Evolutionary conservation across 2,329 filamentous ascomycete genomes (phyloP).

Genomic region (Cercospora zeina): DNA sequence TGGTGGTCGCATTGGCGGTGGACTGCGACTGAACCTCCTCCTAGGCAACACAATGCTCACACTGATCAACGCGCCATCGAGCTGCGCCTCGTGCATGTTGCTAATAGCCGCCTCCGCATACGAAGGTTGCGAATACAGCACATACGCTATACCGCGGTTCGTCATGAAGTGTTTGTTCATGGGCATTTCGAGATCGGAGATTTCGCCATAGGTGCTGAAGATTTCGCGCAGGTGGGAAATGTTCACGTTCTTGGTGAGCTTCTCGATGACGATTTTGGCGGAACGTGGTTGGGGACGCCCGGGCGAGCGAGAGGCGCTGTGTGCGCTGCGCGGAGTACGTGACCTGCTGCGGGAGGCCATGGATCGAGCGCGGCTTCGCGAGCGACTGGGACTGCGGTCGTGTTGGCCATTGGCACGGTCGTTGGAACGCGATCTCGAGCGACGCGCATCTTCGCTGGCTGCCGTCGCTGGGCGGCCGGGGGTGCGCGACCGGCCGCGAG

Average conservation of each 20-base stretch:
- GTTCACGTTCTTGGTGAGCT: slow-evolving; percentile 91
- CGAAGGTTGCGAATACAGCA: slow-evolving; percentile 73
- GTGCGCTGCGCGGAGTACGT: slow-evolving; percentile 16
- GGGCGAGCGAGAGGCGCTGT: slow-evolving; percentile 24
- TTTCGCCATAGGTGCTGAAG: slow-evolving; percentile 82
- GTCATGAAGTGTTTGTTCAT: slow-evolving; percentile 82
- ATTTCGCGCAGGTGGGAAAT: slow-evolving; percentile 87
- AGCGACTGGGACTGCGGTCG: slow-evolving; percentile 34
- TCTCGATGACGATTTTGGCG: slow-evolving; percentile 86
- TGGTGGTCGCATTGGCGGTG: slow-evolving; percentile 67
- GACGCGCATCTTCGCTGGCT: slow-evolving; percentile 29
- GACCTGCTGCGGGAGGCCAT: slow-evolving; percentile 33
- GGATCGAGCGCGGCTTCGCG: slow-evolving; percentile 37
- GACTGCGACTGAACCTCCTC: slow-evolving; percentile 77
- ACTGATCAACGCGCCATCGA: slow-evolving; percentile 74
- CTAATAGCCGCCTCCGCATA: slow-evolving; percentile 80
- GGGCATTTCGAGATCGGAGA: slow-evolving; percentile 84
- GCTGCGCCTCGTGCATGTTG: slow-evolving; percentile 96
- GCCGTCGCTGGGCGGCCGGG: slow-evolving; percentile 25
- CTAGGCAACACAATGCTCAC: slow-evolving; percentile 87
- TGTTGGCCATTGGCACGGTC: slow-evolving; percentile 39
- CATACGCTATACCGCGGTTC: slow-evolving; percentile 91
- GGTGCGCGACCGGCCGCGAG: slow-evolving; percentile 45
- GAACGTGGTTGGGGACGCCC: slow-evolving; percentile 29
- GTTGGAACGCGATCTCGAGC: slow-evolving; percentile 32